These are phyloP conservation scores for Flaveria ramosissima DNA, from an alignment of 129 eudicot genomes.

Conservation along the genomic window DNA sequence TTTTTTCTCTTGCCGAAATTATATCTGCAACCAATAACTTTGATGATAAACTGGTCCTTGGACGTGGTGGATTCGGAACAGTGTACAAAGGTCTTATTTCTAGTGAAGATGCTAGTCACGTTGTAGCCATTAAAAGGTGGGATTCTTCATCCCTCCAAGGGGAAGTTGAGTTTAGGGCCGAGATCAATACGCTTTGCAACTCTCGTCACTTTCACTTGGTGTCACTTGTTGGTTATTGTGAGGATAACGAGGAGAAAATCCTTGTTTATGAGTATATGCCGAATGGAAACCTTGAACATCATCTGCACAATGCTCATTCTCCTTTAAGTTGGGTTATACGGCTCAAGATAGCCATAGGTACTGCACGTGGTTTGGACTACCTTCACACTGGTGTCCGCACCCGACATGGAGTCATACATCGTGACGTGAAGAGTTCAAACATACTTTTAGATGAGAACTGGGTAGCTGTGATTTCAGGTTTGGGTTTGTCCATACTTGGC, in stretches of 20 bases:
- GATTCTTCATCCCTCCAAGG: background rate
- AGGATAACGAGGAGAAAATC: background rate
- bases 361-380: background rate
- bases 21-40: background rate
- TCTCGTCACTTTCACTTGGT: background rate
- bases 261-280: too few species aligned
- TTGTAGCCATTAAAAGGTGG: background rate
- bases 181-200: background rate
- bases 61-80: background rate
- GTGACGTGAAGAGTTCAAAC: background rate
- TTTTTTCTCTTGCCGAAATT: background rate
- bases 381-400: background rate
- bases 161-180: background rate
- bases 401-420: background rate
- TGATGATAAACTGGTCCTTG: background rate
- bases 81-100: background rate
- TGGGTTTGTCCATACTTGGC: background rate
- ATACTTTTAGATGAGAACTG: conserved; percentile 4
- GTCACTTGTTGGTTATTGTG: background rate
- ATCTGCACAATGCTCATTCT: background rate
- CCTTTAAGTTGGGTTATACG: background rate
- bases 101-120: background rate
- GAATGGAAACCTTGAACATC: background rate
- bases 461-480: background rate
- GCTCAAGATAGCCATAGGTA: conserved; percentile 7